Base-by-base conservation (phyloP, 805 yeast species). In the Maudiozyma serrabonitensis region DNA sequence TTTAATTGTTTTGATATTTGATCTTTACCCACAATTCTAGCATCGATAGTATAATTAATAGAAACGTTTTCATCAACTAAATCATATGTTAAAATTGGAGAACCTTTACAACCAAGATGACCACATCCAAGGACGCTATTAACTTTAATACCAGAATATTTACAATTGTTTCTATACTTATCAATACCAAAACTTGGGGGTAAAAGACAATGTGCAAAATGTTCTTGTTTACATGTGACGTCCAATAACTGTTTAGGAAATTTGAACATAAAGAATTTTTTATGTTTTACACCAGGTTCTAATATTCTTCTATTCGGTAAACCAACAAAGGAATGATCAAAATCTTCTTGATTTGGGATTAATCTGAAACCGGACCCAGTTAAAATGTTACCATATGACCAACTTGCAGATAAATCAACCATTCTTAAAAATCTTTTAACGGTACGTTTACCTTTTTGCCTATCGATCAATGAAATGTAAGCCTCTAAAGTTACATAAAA, bases 401-500 rank as follows among this genome's bases (percentile, higher is more conserved):
- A 80, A 41, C 77, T 71, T 2, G 82, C 84, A 47, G 69, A 64
- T 31, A 78, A 61, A 58, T 79, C 83, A 48, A 71, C 75, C 71
- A 75, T 75, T 47, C 72, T 72, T 46, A 78, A 57, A 52, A 77
- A 72, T 26, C 67, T 68, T 43, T 63, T 64, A 13, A 55, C 58
- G 1, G 59, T 54, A 46, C 54, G 53, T 41, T 59, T 59, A 31
- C 47, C 50, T 35, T 41, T 46, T 5, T 45, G 41, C 8, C 44
- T 43, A 41, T 62, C 62, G 25, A 52, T 47, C 0, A 64, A 49
- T 4, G 70, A 67, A 25, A 67, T 59, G 16, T 61, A 64, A 1
- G 84, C 85, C 57, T 80, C 85, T 32, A 81, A 67, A 1, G 80
- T 69, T 7, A 80, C 75, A 48, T 77, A 71, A 53, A 79, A 73